Conservation (phyloP, 768 basidiomycete genomes). For the Russula vinacea region DNA sequence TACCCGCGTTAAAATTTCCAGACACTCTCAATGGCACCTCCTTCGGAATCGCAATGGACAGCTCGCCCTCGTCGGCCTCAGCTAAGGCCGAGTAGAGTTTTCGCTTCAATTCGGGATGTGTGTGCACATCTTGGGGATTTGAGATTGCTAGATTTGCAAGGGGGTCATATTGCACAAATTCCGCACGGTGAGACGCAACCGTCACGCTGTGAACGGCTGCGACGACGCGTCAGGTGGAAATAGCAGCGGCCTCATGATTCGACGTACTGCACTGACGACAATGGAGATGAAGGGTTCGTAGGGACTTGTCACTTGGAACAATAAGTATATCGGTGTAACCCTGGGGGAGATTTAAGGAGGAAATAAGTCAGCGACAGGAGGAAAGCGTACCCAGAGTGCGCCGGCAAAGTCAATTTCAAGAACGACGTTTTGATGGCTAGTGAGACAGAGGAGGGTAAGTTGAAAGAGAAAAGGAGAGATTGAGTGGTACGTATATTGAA, state of each 20-base stretch:
- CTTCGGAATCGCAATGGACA: conserved; percentile 82
- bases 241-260: conserved; percentile 5
- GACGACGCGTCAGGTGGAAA: conserved; percentile 31
- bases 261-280: conserved; percentile 80
- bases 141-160: conserved; percentile 61
- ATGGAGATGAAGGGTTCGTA: conserved; percentile 84
- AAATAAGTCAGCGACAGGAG: conserved; percentile 27
- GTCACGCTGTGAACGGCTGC: conserved; percentile 71
- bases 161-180: conserved; percentile 77
- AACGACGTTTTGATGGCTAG: conserved; percentile 95
- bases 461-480: conserved; percentile 24
- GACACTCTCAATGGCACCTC: conserved; percentile 66
- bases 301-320: conserved; percentile 70
- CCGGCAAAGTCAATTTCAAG: conserved; percentile 93
- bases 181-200: conserved; percentile 66
- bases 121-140: conserved; percentile 74
- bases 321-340: conserved; percentile 94
- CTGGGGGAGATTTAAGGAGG: conserved; percentile 40
- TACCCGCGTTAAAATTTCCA: conserved; percentile 44
- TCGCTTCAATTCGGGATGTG: conserved; percentile 90
- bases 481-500: conserved; percentile 73
- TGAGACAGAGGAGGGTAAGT: conserved; percentile 56
- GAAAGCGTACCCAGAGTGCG: conserved; percentile 64
- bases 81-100: conserved; percentile 86
- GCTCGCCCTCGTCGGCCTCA: conserved; percentile 91